Percentiles rank a stretch among this genome's conserved stretches.
phyloP scores from a whole-genome alignment of 306 rosid species.

The Cucurbita pepo region DNA sequence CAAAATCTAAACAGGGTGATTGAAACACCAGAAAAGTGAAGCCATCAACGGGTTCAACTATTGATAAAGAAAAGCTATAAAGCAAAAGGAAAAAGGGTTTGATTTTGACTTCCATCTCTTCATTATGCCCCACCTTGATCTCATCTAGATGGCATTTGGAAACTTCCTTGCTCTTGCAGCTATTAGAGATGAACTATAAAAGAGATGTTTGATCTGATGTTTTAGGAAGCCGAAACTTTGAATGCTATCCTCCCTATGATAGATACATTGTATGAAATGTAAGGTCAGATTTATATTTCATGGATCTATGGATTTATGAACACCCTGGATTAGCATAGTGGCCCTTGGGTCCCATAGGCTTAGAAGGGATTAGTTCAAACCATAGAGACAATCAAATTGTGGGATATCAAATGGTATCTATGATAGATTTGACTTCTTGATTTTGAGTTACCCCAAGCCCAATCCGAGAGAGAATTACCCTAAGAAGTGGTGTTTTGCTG shows the following conservation, averaged over 20 bases:
- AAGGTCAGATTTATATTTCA: not conserved
- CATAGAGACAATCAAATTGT: not conserved
- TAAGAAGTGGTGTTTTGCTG: not conserved
- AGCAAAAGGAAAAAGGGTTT: not conserved
- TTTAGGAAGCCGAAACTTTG: not conserved
- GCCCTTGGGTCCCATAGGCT: not conserved
- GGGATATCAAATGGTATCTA: not conserved
- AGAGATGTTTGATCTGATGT: not conserved
- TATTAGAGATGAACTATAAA: not conserved
- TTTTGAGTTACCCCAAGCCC: not conserved
- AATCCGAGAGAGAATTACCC: no score
- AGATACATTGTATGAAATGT: not conserved
- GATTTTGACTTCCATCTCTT: conserved; percentile 1
- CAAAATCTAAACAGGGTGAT: not conserved
- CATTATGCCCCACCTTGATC: not conserved
- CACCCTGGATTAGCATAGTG: not conserved
- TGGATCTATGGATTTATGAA: not conserved
- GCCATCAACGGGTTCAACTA: not conserved
- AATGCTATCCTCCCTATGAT: not conserved
- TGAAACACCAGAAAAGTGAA: not conserved
- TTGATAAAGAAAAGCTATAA: not conserved
- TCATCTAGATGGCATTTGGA: not conserved
- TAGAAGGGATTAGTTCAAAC: not conserved
- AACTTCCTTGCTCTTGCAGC: not conserved
- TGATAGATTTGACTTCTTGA: not conserved